Conservation (phyloP, 306 rosid species). For the Arachis stenosperma region DNA sequence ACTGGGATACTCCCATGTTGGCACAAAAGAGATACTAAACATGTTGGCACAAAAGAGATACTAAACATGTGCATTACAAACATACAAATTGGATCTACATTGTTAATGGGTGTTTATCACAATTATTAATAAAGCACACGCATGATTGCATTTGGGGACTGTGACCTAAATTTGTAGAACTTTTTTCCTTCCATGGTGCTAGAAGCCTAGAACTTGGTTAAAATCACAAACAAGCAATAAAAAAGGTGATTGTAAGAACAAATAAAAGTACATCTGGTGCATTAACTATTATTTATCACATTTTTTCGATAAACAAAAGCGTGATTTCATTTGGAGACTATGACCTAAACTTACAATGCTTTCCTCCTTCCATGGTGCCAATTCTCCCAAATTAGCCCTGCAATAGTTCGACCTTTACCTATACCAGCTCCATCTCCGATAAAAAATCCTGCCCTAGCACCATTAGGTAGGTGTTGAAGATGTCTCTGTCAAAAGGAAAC, state of each 20-base stretch:
- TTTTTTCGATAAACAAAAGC: constrained; percentile 22
- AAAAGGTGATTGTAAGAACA: neutral
- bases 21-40: too few species aligned
- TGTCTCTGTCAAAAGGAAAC: constrained; percentile 77
- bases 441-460: constrained; percentile 88
- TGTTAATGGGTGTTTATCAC: constrained; percentile 24
- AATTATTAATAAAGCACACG: constrained; percentile 24
- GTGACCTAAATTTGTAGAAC: constrained; percentile 70
- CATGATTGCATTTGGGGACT: constrained; percentile 30
- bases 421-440: constrained; percentile 99
- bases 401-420: constrained; percentile 98
- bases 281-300: constrained; percentile 21
- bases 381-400: constrained; percentile 96
- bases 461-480: constrained; percentile 77
- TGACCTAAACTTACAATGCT: constrained; percentile 76
- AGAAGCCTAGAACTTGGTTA: constrained; percentile 50
- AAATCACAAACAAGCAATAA: constrained; percentile 20
- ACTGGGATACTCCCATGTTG: too few species aligned
- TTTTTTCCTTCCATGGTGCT: constrained; percentile 82
- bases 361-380: constrained; percentile 85
- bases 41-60: neutral
- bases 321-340: constrained; percentile 30
- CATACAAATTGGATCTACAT: constrained; percentile 15
- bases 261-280: constrained; percentile 23
- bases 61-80: neutral